Conservation (phyloP, 495 filamentous ascomycete species). For the Podospora sp. region DNA sequence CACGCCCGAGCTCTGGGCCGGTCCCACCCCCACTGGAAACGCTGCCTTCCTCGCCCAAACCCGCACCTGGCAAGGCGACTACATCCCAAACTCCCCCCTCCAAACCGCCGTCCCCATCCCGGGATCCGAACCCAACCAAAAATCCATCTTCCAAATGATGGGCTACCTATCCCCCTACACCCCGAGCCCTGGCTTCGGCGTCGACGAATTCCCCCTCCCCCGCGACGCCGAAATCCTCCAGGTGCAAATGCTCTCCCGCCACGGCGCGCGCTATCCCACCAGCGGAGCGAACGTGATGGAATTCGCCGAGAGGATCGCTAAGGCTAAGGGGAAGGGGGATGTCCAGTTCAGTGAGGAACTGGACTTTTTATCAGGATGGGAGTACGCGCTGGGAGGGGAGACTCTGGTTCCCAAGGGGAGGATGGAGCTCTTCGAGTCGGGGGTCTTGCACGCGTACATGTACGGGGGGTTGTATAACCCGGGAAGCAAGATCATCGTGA, state of each 20-base stretch:
- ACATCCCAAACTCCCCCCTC: constrained; percentile 58
- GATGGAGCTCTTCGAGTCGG: constrained; percentile 72
- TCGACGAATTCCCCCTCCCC: constrained; percentile 59
- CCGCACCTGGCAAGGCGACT: constrained; percentile 53
- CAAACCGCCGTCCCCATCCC: constrained; percentile 59
- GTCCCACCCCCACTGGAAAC: constrained; percentile 60
- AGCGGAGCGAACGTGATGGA: constrained; percentile 54
- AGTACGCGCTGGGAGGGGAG: constrained; percentile 73
- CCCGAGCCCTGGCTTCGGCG: constrained; percentile 54
- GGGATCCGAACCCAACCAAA: constrained; percentile 50
- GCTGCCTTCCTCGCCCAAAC: constrained; percentile 60
- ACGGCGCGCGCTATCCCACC: constrained; percentile 80
- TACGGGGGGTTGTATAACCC: constrained; percentile 64
- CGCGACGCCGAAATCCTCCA: constrained; percentile 56
- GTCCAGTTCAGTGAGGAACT: constrained; percentile 52
- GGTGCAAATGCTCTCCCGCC: constrained; percentile 70
- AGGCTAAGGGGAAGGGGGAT: constrained; percentile 55
- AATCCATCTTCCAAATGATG: constrained; percentile 57
- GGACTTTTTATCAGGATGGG: constrained; percentile 67
- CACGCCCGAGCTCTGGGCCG: constrained; percentile 45
- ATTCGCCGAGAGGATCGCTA: constrained; percentile 61
- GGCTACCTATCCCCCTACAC: constrained; percentile 45
- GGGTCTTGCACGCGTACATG: constrained; percentile 62
- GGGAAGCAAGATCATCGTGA: constrained; percentile 61
- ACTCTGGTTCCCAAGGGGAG: constrained; percentile 57